A percentile compares a stretch with the other conserved stretches of the same genome.
These are phyloP conservation scores for Colletotrichum acutatum DNA, from an alignment of 2,329 filamentous ascomycete species.

Conservation along the genomic window DNA sequence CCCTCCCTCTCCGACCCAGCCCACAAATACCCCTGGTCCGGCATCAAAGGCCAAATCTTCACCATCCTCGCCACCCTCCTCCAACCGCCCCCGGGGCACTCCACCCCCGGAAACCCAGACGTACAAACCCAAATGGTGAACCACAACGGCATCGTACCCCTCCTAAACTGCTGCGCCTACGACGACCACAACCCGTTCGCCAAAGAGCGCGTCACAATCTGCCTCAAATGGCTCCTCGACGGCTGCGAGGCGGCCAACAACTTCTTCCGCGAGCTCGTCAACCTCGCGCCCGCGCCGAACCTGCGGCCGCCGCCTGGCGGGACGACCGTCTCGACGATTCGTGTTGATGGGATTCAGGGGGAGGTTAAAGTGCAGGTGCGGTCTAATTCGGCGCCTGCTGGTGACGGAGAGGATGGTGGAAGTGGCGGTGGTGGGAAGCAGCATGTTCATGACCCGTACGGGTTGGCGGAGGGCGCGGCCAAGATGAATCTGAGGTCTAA, in stretches of 20 bases:
- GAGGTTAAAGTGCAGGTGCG: conserved; percentile 67
- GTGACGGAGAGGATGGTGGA: conserved; percentile 25
- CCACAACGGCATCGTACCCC: conserved; percentile 85
- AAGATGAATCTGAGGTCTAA: conserved; percentile 48
- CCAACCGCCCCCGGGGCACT: conserved; percentile 77
- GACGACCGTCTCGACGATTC: conserved; percentile 55
- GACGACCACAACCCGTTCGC: conserved; percentile 96
- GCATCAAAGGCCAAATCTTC: conserved; percentile 92
- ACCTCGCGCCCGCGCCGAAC: conserved; percentile 53
- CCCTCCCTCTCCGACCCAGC: conserved; percentile 70
- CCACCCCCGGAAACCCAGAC: conserved; percentile 72
- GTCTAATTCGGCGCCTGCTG: conserved; percentile 32
- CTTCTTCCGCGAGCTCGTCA: conserved; percentile 74
- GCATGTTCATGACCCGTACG: conserved; percentile 42
- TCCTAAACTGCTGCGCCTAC: conserved; percentile 90
- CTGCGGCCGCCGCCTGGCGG: conserved; percentile 48
- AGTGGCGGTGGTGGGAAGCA: conserved; percentile 28
- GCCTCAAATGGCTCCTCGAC: conserved; percentile 84
- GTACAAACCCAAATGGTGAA: conserved; percentile 91
- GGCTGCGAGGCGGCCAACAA: conserved; percentile 79
- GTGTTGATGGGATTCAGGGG: conserved; percentile 66
- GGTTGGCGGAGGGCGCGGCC: conserved; percentile 57
- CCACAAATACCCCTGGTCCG: conserved; percentile 72
- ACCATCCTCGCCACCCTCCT: conserved; percentile 90
- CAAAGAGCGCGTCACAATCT: conserved; percentile 89